Base-by-base conservation (phyloP, 495 filamentous ascomycete species). In the Hypomontagnella monticulosa region DNA sequence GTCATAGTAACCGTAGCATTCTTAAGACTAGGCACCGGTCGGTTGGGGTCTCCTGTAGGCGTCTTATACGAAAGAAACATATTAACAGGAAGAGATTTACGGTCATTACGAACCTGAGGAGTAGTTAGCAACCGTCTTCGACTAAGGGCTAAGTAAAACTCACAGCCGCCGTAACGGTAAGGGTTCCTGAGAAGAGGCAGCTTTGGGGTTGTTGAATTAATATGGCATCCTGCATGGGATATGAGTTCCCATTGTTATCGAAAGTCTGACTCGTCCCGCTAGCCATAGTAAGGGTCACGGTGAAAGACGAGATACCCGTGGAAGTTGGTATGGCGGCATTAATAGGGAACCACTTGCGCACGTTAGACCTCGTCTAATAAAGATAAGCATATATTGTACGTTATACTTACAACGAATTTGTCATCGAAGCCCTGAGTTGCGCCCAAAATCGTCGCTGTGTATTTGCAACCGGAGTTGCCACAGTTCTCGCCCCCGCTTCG, bases 401-500 rank as follows among this genome's bases (percentile, higher is more conserved):
- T 7, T 34, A 9, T 1, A 63, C 81, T 61, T 76, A 84, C 82
- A 38, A 76, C 71, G 70, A 87, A 88, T 36, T 74, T 83, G 48
- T 87, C 85, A 63, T 88, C 86, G 48, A 87, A 86, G 6, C 86
- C 86, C 34, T 71, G 73, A 9, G 78, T 76, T 9, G 78, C 79
- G 11, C 86, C 86, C 23, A 77, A 73, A 30, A 79, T 54, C 14
- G 71, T 76, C 4, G 80, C 75, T 4, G 72, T 76, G 32, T 82
- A 79, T n/a, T 76, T 74, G 53, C 82, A 82, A 42, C 67, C 72
- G 16, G 66, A 47, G 1, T 64, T 76, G 11, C 79, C 77, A 27
- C 79, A 82, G 41, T 92, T 93, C 75, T 91, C 93, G 4, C 92
- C 92, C 59, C 95, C 96, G 73, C 90, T 93, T 70, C 91, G 90